Conservation (phyloP, 2,329 filamentous ascomycete species). For the Zymoseptoria crescenta region DNA sequence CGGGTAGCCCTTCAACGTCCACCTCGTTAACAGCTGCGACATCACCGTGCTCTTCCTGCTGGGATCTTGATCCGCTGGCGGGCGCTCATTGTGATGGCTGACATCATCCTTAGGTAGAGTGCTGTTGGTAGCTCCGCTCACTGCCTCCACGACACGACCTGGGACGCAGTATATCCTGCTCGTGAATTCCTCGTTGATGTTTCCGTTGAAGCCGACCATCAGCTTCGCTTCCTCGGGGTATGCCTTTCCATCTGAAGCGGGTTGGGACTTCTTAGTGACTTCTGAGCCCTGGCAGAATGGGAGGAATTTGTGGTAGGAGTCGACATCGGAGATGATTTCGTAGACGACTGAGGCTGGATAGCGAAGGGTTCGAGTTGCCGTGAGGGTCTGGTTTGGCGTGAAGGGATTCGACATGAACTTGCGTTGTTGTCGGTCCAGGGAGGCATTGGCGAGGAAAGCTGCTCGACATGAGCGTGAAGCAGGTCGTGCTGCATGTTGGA, state of each 20-base stretch:
- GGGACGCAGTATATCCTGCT: conserved; percentile 72
- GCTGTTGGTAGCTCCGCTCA: conserved; percentile 52
- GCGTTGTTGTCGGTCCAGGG: conserved; percentile 26
- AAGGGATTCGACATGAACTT: conserved; percentile 39
- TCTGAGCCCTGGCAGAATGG: conserved; percentile 75
- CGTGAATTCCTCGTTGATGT: conserved; percentile 75
- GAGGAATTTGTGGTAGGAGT: conserved; percentile 78
- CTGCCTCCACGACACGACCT: conserved; percentile 64
- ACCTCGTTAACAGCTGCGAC: conserved; percentile 60
- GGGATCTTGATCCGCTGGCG: conserved; percentile 32
- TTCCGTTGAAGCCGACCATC: conserved; percentile 74
- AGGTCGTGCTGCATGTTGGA: conserved; percentile 12
- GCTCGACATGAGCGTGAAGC: conserved; percentile 9
- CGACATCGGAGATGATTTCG: conserved; percentile 78
- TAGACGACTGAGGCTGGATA: conserved; percentile 68
- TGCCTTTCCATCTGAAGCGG: conserved; percentile 38
- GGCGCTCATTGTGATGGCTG: conserved; percentile 34
- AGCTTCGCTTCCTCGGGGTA: conserved; percentile 72
- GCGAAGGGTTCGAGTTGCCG: conserved; percentile 66
- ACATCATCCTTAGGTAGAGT: conserved; percentile 36
- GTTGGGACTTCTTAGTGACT: conserved; percentile 65
- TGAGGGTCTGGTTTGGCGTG: conserved; percentile 61
- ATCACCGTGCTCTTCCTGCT: conserved; percentile 43
- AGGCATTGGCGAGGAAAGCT: conserved; percentile 9
- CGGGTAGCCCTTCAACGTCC: conserved; percentile 49